Evolutionary conservation across 768 basidiomycete genomes (phyloP).

Genomic region (Chlorophyllum brunneum): DNA sequence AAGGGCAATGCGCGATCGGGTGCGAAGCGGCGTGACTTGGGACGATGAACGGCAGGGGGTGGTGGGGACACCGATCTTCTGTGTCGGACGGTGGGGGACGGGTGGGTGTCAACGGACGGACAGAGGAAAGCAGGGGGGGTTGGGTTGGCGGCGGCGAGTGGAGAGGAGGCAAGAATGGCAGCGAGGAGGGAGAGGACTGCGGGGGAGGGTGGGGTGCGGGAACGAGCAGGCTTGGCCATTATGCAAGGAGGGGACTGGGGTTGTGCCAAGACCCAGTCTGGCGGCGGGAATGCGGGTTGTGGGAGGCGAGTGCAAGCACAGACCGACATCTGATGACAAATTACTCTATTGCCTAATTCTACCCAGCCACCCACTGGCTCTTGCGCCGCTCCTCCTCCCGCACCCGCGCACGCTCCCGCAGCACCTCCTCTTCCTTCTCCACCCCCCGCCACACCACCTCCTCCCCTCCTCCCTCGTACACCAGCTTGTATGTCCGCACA

Average conservation of each 20-base stretch:
- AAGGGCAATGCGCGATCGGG: conserved; percentile 42
- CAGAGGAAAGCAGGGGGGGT: conserved; percentile 61
- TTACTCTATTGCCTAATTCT: conserved; percentile 7
- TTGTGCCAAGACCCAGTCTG: no score
- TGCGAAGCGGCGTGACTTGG: conserved; percentile 4
- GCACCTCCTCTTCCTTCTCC: conserved; percentile 31
- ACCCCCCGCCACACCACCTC: conserved; percentile 43
- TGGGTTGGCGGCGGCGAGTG: conserved; percentile 44
- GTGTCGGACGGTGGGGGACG: conserved; percentile 4
- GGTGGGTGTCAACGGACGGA: conserved; percentile 34
- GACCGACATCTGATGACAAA: no score
- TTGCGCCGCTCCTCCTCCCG: conserved; percentile 58
- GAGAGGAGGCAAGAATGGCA: conserved; percentile 43
- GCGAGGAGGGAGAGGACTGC: conserved; percentile 54
- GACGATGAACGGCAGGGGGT: conserved; percentile 7
- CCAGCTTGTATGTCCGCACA: conserved; percentile 59
- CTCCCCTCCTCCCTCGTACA: conserved; percentile 66
- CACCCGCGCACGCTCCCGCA: conserved; percentile 32
- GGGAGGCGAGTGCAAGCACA: no score
- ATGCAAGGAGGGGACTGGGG: conserved; percentile 27
- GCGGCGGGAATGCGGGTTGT: no score
- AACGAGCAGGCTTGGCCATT: conserved; percentile 53
- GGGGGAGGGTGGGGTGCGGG: conserved; percentile 37
- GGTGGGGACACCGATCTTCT: conserved; percentile 14
- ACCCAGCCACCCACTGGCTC: conserved; percentile 27